Percentiles rank a stretch among this genome's conserved stretches.
These are phyloP conservation scores for Rubroboletus pulcherrimus DNA, from an alignment of 768 basidiomycete genomes.

Conservation along the genomic window DNA sequence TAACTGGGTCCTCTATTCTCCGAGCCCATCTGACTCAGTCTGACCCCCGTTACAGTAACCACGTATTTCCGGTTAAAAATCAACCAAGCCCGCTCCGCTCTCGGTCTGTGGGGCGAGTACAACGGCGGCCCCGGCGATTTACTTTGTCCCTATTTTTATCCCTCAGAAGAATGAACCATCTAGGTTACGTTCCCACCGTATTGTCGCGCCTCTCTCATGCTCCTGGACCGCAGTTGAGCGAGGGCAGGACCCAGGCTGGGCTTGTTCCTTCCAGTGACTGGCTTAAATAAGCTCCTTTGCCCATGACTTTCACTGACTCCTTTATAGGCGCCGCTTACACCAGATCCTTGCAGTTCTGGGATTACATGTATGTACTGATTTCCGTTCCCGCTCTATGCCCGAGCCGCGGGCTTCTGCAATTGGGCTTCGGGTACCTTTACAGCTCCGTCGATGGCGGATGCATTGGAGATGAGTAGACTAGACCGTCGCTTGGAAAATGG, in stretches of 20 bases:
- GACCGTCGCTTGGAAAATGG: neutral
- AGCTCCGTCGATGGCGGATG: constrained; percentile 29
- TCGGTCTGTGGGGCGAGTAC: neutral
- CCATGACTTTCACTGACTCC: constrained; percentile 1
- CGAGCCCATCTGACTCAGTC: neutral
- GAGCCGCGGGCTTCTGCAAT: constrained; percentile 9
- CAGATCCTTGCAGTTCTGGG: constrained; percentile 1
- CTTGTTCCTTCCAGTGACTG: neutral
- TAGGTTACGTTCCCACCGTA: neutral
- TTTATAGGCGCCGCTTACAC: constrained; percentile 3
- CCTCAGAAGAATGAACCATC: neutral
- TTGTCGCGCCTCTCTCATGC: neutral
- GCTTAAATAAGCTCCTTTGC: neutral
- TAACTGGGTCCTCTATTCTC: constrained; percentile 4
- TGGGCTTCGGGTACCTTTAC: constrained; percentile 10
- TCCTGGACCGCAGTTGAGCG: neutral
- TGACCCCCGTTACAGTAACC: neutral
- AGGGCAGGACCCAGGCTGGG: neutral
- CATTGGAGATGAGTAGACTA: constrained; percentile 10
- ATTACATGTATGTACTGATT: constrained; percentile 4
- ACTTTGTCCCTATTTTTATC: constrained; percentile 4
- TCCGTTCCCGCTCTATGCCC: constrained; percentile 20
- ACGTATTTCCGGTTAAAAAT: constrained; percentile 3
- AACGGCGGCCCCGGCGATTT: constrained; percentile 3
- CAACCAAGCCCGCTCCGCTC: neutral